Evolutionary conservation across 2,329 filamentous ascomycete genomes (phyloP).

Genomic region (Chaetoscypha palmicola): DNA sequence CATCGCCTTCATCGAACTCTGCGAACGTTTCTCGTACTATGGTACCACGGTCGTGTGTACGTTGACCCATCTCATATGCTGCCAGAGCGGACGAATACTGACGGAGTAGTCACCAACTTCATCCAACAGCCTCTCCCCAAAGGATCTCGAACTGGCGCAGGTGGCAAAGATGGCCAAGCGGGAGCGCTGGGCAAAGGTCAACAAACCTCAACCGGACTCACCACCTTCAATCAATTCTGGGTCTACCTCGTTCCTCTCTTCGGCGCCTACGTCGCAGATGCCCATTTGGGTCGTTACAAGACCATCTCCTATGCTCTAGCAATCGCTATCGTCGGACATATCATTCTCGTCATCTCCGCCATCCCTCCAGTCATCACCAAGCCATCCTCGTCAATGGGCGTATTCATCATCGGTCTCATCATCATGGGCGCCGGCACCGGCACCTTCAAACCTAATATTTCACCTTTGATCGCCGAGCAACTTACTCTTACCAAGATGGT

Average conservation of each 20-base stretch:
- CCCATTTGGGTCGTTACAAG: conserved; percentile 58
- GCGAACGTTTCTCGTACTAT: conserved; percentile 57
- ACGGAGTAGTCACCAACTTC: conserved; percentile 44
- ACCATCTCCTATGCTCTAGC: conserved; percentile 43
- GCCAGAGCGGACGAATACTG: too few relatives aligned
- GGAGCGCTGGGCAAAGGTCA: conserved; percentile 41
- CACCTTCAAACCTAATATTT: conserved; percentile 67
- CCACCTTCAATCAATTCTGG: conserved; percentile 44
- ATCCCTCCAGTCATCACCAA: conserved; percentile 51
- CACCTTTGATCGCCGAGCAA: conserved; percentile 56
- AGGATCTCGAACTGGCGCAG: conserved; percentile 38
- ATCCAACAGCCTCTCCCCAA: conserved; percentile 42
- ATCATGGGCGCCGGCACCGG: conserved; percentile 63
- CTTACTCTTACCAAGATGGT: conserved; percentile 44
- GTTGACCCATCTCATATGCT: conserved; percentile 31
- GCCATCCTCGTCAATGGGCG: conserved; percentile 46
- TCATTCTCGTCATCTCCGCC: conserved; percentile 58
- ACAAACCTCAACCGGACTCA: conserved; percentile 41
- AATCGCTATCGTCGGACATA: conserved; percentile 54
- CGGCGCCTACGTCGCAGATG: conserved; percentile 54
- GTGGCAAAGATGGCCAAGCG: conserved; percentile 32
- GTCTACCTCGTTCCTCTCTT: conserved; percentile 43
- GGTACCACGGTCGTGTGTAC: conserved; percentile 55
- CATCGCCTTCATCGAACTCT: conserved; percentile 56
- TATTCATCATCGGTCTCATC: conserved; percentile 55